Conservation (phyloP, 768 basidiomycete species). For the Pulveroboletus ravenelii region DNA sequence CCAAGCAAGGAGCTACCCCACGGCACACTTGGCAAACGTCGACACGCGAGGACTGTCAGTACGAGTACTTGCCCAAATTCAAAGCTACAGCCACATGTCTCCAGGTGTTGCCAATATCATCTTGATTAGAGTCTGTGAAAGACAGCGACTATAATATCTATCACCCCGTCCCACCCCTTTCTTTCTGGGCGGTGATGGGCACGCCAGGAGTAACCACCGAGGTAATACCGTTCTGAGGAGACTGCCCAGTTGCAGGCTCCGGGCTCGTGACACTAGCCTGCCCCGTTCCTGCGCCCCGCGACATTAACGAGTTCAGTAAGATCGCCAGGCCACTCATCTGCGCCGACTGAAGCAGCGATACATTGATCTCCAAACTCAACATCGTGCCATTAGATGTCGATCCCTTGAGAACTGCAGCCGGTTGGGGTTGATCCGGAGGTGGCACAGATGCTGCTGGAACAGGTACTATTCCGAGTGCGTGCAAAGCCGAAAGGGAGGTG, state of each 20-base stretch:
- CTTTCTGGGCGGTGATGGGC: conserved; percentile 14
- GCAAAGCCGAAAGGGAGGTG: conserved; percentile 49
- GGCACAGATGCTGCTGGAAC: conserved; percentile 53
- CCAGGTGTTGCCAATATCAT: conserved; percentile 2
- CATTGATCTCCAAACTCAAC: conserved; percentile 75
- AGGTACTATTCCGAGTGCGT: conserved; percentile 70
- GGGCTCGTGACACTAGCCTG: conserved; percentile 13
- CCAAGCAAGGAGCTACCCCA: too few species aligned
- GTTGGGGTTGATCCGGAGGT: conserved; percentile 53
- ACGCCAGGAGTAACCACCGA: conserved; percentile 4
- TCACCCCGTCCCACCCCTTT: conserved; percentile 20
- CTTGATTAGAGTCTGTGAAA: conserved; percentile 8
- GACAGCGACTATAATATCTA: conserved; percentile 13
- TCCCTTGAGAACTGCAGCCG: conserved; percentile 72
- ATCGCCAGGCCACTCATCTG: conserved; percentile 75
- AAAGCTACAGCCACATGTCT: too few species aligned
- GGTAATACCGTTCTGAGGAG: conserved; percentile 13
- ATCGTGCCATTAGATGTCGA: conserved; percentile 67
- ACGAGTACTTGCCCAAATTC: too few species aligned
- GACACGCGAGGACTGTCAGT: background rate
- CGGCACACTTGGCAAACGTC: background rate
- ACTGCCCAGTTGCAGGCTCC: conserved; percentile 11
- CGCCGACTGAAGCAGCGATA: conserved; percentile 63
- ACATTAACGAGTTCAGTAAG: conserved; percentile 67
- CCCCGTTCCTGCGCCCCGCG: conserved; percentile 33